Evolutionary conservation across 1,284 basidiomycete genomes (phyloP), one percentile per base, ranked within the genome.

Genomic region (Xanthoconium separans): DNA sequence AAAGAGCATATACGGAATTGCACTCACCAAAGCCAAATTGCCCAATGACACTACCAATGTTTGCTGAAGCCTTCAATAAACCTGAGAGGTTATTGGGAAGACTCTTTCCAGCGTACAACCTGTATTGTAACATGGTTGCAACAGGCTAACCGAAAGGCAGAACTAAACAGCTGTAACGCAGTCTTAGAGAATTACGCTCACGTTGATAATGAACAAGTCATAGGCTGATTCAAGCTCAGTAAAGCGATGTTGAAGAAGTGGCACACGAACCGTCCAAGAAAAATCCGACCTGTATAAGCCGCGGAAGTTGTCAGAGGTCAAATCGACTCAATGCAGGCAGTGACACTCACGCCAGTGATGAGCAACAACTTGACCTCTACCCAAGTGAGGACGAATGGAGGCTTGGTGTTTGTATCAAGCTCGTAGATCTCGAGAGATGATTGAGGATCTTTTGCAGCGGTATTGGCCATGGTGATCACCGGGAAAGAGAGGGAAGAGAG

Each of bases 151-250:
- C 10, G 29, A 30, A 39, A 31, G 16, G n/a, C 13, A 48, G 33
- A 16, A 10, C 0, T 44, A 20, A 54, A 24, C 13, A 9, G n/a
- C 10, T 11, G 18, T 5, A 45, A 1, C 36, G 36, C 6, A 15
- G 15, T 16, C 13, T 36, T 4, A 62, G n/a, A 10, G 30, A 11
- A 11, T 7, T 3, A 12, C 11, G 10, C 80, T 48, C 58, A 83
- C 84, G 69, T 90, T 90, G 71, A 91, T 89, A 57, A 90, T 83
- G 71, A 91, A 90, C 15, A 90, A 73, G 66, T 90, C 86, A 61
- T 90, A 89, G 3, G 86, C 85, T 86, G 57, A 45, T 54, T 40
- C 20, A 24, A 44, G 24, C 18, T 51, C 43, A 22, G 27, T 52
- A 18, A 54, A 30, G 27, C 15, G 12, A 39, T 27, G 29, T 37